A percentile compares a stretch with the other conserved stretches of the same genome.
phyloP scores from a whole-genome alignment of 768 basidiomycete genomes.

The Crepidotus variabilis region DNA sequence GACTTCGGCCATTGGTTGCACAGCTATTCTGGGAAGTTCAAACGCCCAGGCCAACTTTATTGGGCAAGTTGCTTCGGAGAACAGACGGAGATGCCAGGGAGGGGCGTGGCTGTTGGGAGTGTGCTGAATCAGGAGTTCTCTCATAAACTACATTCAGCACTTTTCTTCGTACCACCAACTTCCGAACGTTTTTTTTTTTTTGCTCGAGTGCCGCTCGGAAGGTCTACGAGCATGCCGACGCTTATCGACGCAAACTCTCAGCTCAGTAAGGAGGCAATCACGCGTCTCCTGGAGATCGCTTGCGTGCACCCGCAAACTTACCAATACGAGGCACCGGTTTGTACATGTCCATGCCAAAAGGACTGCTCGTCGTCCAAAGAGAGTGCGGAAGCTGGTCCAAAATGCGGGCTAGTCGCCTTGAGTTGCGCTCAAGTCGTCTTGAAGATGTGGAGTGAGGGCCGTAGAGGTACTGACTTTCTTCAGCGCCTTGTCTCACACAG shows the following conservation, averaged over 20 bases:
- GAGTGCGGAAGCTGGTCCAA: slow-evolving; percentile 4
- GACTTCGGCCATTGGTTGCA: no score
- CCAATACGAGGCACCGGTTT: neutral
- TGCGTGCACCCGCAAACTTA: neutral
- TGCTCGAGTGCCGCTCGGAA: neutral
- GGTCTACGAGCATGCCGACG: neutral
- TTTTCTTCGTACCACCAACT: slow-evolving; percentile 1
- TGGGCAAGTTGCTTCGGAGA: slow-evolving; percentile 6
- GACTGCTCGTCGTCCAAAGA: neutral
- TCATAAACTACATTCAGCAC: slow-evolving; percentile 7
- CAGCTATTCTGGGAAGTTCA: slow-evolving; percentile 5
- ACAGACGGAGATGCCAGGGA: slow-evolving; percentile 7
- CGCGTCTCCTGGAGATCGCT: neutral
- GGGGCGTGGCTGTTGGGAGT: slow-evolving; percentile 11
- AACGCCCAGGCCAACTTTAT: slow-evolving; percentile 3
- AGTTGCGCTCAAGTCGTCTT: slow-evolving; percentile 12
- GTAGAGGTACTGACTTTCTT: slow-evolving; percentile 4
- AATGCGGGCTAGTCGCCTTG: slow-evolving; percentile 10
- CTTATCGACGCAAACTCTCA: neutral
- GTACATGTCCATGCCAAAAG: neutral
- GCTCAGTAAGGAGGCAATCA: neutral
- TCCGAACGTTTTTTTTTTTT: neutral
- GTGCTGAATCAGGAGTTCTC: neutral
- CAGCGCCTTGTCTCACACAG: slow-evolving; percentile 12
- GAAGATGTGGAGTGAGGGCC: slow-evolving; percentile 8